Evolutionary conservation across 1,284 basidiomycete genomes (phyloP).

Genomic region (Golubevia pallescens): DNA sequence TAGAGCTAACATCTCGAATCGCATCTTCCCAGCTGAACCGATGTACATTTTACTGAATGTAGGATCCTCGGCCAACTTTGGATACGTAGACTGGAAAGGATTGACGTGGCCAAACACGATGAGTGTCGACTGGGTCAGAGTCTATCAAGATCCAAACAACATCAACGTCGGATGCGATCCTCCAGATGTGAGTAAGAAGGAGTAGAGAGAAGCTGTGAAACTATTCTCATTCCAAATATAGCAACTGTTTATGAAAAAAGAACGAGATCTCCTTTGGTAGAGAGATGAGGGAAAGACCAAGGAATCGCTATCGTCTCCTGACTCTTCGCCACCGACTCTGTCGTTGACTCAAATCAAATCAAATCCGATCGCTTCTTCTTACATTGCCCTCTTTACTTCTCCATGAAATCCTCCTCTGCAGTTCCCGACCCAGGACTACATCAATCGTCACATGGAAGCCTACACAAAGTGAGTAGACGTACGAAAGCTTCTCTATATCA

Average conservation of each 20-base stretch:
- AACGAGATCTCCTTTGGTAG: too few relatives aligned
- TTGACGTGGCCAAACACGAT: constrained; percentile 2
- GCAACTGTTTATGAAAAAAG: too few relatives aligned
- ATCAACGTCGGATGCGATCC: constrained; percentile 48
- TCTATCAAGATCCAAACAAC: not conserved
- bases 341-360: too few relatives aligned
- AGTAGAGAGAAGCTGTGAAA: too few relatives aligned
- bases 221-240: too few relatives aligned
- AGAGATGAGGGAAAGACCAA: too few relatives aligned
- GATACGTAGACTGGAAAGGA: constrained; percentile 3
- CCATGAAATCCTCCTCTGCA: constrained; percentile 15
- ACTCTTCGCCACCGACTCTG: too few relatives aligned
- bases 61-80: constrained; percentile 1
- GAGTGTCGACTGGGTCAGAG: constrained; percentile 1
- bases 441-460: constrained; percentile 37
- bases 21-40: constrained; percentile 21
- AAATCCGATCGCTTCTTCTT: too few relatives aligned
- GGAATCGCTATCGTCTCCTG: too few relatives aligned
- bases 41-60: too few relatives aligned
- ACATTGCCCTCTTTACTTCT: constrained; percentile 19
- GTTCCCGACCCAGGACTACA: constrained; percentile 19
- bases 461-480: constrained; percentile 39
- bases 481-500: too few relatives aligned
- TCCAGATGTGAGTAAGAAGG: constrained; percentile 8
- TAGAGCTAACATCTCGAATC: constrained; percentile 21